Evolutionary conservation across 129 eudicot species (phyloP).

Genomic region (Tagetes patula): DNA sequence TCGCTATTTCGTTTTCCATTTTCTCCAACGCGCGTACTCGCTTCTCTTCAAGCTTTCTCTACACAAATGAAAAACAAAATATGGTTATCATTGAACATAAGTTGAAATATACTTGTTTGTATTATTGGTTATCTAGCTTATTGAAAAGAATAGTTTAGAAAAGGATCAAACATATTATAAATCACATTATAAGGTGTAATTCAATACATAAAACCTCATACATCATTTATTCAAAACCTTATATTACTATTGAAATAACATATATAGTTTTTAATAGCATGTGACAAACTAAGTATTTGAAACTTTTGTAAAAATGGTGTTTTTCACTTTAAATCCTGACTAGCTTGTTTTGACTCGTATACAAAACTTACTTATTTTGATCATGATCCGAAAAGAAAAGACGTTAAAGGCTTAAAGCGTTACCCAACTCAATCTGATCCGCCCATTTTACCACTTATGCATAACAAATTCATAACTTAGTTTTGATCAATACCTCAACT

Average conservation of each 20-base stretch:
- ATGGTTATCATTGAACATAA: background rate
- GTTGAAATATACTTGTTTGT: background rate
- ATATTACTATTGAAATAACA: background rate
- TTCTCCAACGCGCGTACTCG: conserved; percentile 80
- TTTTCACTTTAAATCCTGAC: background rate
- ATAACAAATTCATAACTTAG: background rate
- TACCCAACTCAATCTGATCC: background rate
- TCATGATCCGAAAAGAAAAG: background rate
- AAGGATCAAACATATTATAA: background rate
- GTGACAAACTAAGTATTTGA: background rate
- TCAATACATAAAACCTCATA: background rate
- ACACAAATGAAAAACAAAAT: background rate
- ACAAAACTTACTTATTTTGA: background rate
- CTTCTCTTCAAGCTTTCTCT: conserved; percentile 91
- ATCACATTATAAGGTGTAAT: background rate
- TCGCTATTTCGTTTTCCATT: conserved; percentile 92
- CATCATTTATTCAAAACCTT: background rate
- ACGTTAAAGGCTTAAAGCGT: background rate
- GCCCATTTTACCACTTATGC: background rate
- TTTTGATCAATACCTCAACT: conserved; percentile 62
- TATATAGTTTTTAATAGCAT: background rate
- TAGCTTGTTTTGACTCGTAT: background rate
- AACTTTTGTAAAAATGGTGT: background rate
- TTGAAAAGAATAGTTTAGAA: background rate
- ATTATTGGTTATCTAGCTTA: background rate